phyloP scores from a whole-genome alignment of 2,329 filamentous ascomycete genomes.

The Fusarium piperis region DNA sequence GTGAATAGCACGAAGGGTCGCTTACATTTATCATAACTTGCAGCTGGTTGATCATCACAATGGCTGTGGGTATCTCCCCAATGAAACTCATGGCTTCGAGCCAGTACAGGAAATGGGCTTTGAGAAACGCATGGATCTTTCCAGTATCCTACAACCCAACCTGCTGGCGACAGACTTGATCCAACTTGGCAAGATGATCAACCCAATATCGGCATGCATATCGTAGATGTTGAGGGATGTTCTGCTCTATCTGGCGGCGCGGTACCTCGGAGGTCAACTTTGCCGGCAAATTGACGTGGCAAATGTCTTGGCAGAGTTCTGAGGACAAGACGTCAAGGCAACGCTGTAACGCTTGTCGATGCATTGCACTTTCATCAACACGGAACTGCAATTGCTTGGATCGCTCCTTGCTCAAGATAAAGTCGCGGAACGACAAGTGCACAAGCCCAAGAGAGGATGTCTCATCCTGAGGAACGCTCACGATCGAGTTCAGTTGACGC shows the following conservation, averaged over 20 bases:
- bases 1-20: too few relatives aligned
- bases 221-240: neutral
- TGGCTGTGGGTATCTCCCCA: neutral
- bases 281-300: neutral
- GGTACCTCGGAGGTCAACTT: neutral
- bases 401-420: neutral
- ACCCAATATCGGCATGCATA: constrained; percentile 14
- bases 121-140: neutral
- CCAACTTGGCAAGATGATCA: neutral
- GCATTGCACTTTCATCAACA: neutral
- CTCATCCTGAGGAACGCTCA: neutral
- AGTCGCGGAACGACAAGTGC: constrained; percentile 15
- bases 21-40: neutral
- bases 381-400: neutral
- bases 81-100: constrained; percentile 7
- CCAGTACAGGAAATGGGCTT: neutral
- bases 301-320: constrained; percentile 5
- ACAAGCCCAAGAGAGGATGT: neutral
- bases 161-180: neutral
- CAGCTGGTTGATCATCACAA: neutral
- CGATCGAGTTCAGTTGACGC: neutral
- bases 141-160: neutral
- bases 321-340: constrained; percentile 1
- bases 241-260: neutral
- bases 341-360: neutral